Evolutionary conservation across 1,284 basidiomycete species (phyloP).

Genomic region (Austropuccinia psidii): DNA sequence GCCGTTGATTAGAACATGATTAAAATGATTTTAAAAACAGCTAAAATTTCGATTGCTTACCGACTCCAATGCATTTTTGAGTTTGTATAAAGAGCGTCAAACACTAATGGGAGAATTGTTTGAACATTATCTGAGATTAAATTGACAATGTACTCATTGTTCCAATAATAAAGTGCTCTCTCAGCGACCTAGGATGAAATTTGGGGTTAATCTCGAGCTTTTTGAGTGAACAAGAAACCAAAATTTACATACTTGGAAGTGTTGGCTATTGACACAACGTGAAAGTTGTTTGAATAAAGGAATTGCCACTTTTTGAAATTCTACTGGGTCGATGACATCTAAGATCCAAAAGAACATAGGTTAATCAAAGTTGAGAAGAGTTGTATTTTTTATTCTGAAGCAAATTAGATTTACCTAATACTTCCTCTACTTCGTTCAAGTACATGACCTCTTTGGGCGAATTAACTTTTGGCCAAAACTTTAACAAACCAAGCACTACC

Average conservation of each 20-base stretch:
- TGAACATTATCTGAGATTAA: conserved; percentile 95
- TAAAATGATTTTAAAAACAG: not conserved
- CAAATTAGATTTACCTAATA: conserved; percentile 52
- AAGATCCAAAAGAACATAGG: not conserved
- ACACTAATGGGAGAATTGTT: conserved; percentile 87
- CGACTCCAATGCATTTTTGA: conserved; percentile 98
- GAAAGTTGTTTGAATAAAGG: conserved; percentile 91
- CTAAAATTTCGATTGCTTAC: conserved; percentile 55
- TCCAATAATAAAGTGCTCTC: conserved; percentile 89
- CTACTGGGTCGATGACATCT: conserved; percentile 92
- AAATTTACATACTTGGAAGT: conserved; percentile 67
- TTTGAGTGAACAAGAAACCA: not conserved
- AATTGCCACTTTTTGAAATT: conserved; percentile 94
- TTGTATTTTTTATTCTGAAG: no score
- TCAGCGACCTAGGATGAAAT: conserved; percentile 62
- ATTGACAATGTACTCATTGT: conserved; percentile 99
- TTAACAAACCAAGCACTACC: conserved; percentile 85
- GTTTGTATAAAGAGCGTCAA: conserved; percentile 93
- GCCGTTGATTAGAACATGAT: conserved; percentile 10
- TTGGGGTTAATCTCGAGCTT: not conserved
- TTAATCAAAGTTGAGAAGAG: not conserved
- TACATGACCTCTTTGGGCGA: conserved; percentile 99
- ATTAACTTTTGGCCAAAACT: conserved; percentile 99
- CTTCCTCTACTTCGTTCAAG: conserved; percentile 98
- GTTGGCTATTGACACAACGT: conserved; percentile 96